Conservation (phyloP, 257 asterid genomes). For the Verbena officinalis region DNA sequence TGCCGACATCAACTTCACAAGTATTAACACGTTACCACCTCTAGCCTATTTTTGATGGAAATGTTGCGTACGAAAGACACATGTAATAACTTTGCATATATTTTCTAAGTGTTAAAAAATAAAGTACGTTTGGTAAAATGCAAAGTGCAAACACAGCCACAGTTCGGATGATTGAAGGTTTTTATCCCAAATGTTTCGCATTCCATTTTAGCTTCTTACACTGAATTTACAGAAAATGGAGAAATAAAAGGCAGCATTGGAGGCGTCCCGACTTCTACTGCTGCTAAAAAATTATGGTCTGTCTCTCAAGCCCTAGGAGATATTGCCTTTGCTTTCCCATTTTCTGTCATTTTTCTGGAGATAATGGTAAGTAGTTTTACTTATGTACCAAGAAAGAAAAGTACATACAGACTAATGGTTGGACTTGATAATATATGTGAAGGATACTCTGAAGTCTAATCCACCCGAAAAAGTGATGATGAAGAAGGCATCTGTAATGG, state of each 20-base stretch:
- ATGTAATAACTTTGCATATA: too few species aligned
- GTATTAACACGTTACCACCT: too few species aligned
- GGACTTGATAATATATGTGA: slow-evolving; percentile 19
- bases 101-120: too few species aligned
- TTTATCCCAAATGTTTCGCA: too few species aligned
- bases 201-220: too few species aligned
- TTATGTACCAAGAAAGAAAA: neutral
- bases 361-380: slow-evolving; percentile 53
- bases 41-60: too few species aligned
- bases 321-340: slow-evolving; percentile 81
- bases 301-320: slow-evolving; percentile 73
- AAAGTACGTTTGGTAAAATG: too few species aligned
- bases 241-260: slow-evolving; percentile 62
- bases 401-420: neutral
- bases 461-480: slow-evolving; percentile 71
- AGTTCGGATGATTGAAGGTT: too few species aligned
- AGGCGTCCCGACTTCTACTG: slow-evolving; percentile 53
- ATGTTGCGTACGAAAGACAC: too few species aligned
- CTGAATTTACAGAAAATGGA: slow-evolving; percentile 56
- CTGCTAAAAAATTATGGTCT: slow-evolving; percentile 55
- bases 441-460: slow-evolving; percentile 72
- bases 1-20: too few species aligned
- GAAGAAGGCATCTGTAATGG: slow-evolving; percentile 66
- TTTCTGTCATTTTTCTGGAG: slow-evolving; percentile 61
- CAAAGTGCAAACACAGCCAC: too few species aligned